phyloP scores from a whole-genome alignment of 139 green algal genomes.

The Yamagishiella unicocca region DNA sequence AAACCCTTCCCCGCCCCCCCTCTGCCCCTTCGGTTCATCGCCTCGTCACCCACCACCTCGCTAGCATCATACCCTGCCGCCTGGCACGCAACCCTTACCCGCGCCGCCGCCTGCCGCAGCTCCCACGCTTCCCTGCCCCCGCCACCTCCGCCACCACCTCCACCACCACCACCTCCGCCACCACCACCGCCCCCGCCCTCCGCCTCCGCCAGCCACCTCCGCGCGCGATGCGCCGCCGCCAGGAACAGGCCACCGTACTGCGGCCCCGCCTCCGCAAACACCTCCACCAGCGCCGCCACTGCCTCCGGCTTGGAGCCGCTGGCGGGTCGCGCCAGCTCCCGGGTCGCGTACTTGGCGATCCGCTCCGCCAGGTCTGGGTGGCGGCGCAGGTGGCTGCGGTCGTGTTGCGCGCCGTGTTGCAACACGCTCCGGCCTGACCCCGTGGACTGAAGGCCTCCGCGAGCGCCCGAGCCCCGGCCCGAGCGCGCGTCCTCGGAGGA shows the following conservation, averaged over 20 bases:
- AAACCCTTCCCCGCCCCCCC: too few relatives aligned
- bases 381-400: neutral
- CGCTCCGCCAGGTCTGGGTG: slow-evolving; percentile 30
- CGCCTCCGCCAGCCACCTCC: neutral
- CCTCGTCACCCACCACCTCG: neutral
- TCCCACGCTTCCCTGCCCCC: neutral
- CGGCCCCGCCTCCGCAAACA: slow-evolving; percentile 6
- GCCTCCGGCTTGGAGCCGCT: neutral
- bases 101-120: neutral
- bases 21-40: neutral
- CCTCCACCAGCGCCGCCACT: slow-evolving; percentile 2
- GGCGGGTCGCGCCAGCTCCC: neutral
- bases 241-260: slow-evolving; percentile 41
- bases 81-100: slow-evolving; percentile 19
- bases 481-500: too few relatives aligned
- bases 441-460: too few relatives aligned
- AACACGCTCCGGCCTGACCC: too few relatives aligned
- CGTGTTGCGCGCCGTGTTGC: neutral
- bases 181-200: neutral
- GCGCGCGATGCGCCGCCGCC: slow-evolving; percentile 29
- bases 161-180: neutral
- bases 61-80: slow-evolving; percentile 9
- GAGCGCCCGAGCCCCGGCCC: too few relatives aligned
- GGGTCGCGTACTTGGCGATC: slow-evolving; percentile 3
- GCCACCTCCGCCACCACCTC: neutral